These are phyloP conservation scores for Zea mays DNA, from an alignment of 176 grass and related monocot species.

Conservation along the genomic window Zm-B73-REFERENCE-NAM-5.0 NC_050101.1:79140001-79140500, in stretches of 20 bases:
- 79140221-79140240: conserved; percentile 82
- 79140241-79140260: conserved; percentile 97
- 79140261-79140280: conserved; percentile 71
- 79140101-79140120: conserved; percentile 8
- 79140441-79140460: conserved; percentile 56
- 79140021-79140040: neutral
- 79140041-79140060: conserved; percentile 15
- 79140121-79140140: neutral
- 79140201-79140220: conserved; percentile 76
- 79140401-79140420: conserved; percentile 88
- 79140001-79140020: neutral
- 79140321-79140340: conserved; percentile 9
- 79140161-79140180: conserved; percentile 9
- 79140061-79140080: conserved; percentile 14
- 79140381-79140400: conserved; percentile 81
- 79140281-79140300: neutral
- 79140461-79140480: conserved; percentile 1
- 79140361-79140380: conserved; percentile 81
- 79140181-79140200: conserved; percentile 26
- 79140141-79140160: neutral
- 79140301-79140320: neutral
- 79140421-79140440: conserved; percentile 89
- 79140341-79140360: conserved; percentile 50
- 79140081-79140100: conserved; percentile 18
- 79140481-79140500: conserved; percentile 1